Conservation (phyloP, 1,284 basidiomycete genomes). For the Vanrija sp. region DNA sequence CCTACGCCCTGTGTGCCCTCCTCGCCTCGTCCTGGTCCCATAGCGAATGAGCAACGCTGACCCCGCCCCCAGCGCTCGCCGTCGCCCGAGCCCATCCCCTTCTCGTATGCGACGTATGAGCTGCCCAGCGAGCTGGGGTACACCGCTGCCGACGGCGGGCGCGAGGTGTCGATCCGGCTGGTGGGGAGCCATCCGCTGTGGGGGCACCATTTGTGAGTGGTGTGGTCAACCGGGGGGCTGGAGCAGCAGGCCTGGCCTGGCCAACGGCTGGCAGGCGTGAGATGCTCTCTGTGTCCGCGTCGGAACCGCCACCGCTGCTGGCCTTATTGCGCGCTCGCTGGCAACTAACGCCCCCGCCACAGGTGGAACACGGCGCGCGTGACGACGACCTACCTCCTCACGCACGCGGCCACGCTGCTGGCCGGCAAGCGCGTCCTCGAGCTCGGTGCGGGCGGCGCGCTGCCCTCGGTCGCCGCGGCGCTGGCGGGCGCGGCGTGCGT, state of each 20-base stretch:
- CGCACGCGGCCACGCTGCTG: slow-evolving; percentile 31
- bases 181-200: slow-evolving; percentile 86
- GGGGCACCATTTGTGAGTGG: slow-evolving; percentile 77
- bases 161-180: slow-evolving; percentile 62
- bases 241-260: too few relatives aligned
- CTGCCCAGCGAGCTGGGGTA: slow-evolving; percentile 22
- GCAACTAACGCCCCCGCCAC: slow-evolving; percentile 36
- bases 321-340: background rate
- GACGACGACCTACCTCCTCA: slow-evolving; percentile 69
- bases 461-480: slow-evolving; percentile 73
- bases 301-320: background rate
- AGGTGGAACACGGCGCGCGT: slow-evolving; percentile 83
- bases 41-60: too few relatives aligned
- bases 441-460: slow-evolving; percentile 85
- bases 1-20: too few relatives aligned
- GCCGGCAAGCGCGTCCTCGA: slow-evolving; percentile 64
- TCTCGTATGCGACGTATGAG: slow-evolving; percentile 45
- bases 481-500: slow-evolving; percentile 61
- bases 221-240: background rate
- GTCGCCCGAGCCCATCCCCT: slow-evolving; percentile 28
- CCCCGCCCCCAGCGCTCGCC: slow-evolving; percentile 25
- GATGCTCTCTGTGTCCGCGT: too few relatives aligned
- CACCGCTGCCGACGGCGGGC: slow-evolving; percentile 15
- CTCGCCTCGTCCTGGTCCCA: background rate
- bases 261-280: too few relatives aligned